These are phyloP conservation scores for Hemisphaericaspora lyxosophila DNA, from an alignment of 1,139 yeast species.

Conservation along the genomic window DNA sequence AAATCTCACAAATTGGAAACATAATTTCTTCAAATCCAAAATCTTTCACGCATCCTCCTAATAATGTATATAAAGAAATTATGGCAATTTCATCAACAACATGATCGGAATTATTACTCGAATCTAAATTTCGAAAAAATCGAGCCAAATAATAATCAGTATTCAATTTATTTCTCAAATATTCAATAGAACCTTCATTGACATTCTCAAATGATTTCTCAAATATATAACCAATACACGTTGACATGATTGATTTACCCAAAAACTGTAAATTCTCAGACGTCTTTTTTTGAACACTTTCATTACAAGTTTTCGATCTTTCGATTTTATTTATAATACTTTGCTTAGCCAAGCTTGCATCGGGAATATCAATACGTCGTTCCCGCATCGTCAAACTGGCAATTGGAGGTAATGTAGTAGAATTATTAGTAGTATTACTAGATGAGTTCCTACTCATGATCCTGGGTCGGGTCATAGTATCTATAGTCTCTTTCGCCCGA, in stretches of 20 bases:
- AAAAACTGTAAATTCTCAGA: constrained; percentile 51
- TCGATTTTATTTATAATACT: constrained; percentile 48
- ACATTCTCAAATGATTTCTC: constrained; percentile 47
- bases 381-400: constrained; percentile 10
- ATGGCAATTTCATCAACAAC: constrained; percentile 48
- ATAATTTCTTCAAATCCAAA: constrained; percentile 73
- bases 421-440: background rate
- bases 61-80: constrained; percentile 52
- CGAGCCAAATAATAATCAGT: constrained; percentile 45
- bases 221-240: constrained; percentile 59
- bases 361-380: constrained; percentile 8
- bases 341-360: constrained; percentile 20
- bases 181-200: constrained; percentile 48
- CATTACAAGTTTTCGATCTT: constrained; percentile 64
- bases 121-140: constrained; percentile 52
- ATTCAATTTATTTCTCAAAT: constrained; percentile 53
- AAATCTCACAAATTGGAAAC: constrained; percentile 63
- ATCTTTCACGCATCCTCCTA: constrained; percentile 75
- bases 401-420: constrained; percentile 17
- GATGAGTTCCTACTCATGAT: constrained; percentile 9
- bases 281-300: constrained; percentile 43
- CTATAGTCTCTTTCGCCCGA: constrained; percentile 39
- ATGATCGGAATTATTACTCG: constrained; percentile 30
- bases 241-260: constrained; percentile 55
- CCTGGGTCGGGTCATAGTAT: constrained; percentile 39